These are phyloP conservation scores for Penicillium steckii DNA, from an alignment of 495 filamentous ascomycete genomes.

Conservation along the genomic window DNA sequence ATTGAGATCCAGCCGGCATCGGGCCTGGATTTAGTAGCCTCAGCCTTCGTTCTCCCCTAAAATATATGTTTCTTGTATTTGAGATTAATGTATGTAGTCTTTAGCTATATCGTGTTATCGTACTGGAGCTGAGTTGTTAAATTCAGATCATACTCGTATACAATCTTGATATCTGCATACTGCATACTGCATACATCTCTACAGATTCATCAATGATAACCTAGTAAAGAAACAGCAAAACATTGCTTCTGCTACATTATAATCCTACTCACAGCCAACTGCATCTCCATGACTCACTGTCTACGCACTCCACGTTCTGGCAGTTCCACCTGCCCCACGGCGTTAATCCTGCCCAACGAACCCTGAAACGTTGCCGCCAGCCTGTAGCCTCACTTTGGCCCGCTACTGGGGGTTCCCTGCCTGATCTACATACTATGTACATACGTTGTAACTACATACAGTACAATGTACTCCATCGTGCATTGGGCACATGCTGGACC, in stretches of 20 bases:
- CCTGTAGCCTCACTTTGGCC: conserved; percentile 23
- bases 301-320: neutral
- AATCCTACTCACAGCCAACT: neutral
- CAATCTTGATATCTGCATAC: too few species aligned
- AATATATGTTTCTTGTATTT: too few species aligned
- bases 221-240: too few species aligned
- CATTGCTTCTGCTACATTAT: neutral
- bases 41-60: too few species aligned
- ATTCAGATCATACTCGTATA: too few species aligned
- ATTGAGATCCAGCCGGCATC: conserved; percentile 17
- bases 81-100: too few species aligned
- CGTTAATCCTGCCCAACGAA: conserved; percentile 18
- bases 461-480: neutral
- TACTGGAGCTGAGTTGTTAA: too few species aligned
- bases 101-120: too few species aligned
- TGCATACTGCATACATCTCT: too few species aligned
- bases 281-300: neutral
- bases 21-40: too few species aligned
- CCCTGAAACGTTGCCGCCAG: conserved; percentile 10
- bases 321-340: neutral
- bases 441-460: neutral
- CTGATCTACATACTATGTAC: conserved; percentile 17
- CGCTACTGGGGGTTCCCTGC: conserved; percentile 7
- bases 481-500: neutral
- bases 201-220: too few species aligned